Base-by-base conservation (phyloP, 306 rosid genomes). In the Vachellia pachyceras region DNA sequence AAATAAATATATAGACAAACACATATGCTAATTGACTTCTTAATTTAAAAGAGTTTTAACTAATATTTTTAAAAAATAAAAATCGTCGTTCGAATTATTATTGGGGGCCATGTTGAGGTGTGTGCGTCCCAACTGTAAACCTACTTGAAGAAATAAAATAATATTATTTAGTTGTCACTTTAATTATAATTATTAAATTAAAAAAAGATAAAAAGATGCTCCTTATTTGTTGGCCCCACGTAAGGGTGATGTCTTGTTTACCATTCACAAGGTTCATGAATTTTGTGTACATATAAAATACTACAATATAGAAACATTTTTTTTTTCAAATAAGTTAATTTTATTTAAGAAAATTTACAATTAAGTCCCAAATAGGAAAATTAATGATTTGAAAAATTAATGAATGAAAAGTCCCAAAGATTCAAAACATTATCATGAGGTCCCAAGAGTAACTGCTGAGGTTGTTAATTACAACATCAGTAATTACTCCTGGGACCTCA, bases 91-190 rank as follows among this genome's bases (percentile, higher is more conserved):
- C 17, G 15, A 58, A 25, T 23, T 57, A 7, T 54, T 3, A 54
- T 57, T n/a, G 64, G 35, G 33, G 64, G 35, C 22, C 5, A 9
- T 22, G 35, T 57, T 8, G 15, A 22, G 36, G 13, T 58, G 35
- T 58, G 35, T 58, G 65, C 65, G 23, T 58, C 15, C 58, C 15
- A 58, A 58, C 65, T 58, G 65, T 58, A 14, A 23, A 58, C 65
- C 23, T 58, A 58, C 65, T 8, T 58, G 36, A 58, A 58, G 36
- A 23, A 3, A 58, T 23, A 58, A 23, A 58, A 58, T 10, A 58
- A 23, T 23, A 58, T 58, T 22, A 58, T 22, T 58, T 58, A 58
- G 35, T 58, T 58, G 65, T 14, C 65, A 22, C 65, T 6, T 10
- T 22, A 36, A 58, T 58, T 58, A 6, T 23, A 15, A 58, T 10